A percentile compares a stretch with the other conserved stretches of the same genome.
Evolutionary conservation across 805 yeast genomes (phyloP).

Genomic region (Zygosaccharomyces lentus): DNA sequence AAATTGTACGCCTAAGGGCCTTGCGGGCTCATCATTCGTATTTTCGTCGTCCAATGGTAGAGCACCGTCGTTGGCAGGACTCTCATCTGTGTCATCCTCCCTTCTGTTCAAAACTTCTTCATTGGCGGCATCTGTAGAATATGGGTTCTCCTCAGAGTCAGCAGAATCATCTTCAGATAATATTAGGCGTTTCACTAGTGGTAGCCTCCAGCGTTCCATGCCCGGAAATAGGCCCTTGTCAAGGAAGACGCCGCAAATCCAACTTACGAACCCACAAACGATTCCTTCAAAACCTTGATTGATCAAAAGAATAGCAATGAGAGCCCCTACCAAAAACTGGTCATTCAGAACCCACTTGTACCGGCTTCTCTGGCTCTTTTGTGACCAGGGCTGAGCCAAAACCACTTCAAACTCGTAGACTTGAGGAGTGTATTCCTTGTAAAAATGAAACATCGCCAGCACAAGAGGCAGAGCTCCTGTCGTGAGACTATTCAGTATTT

Average conservation of each 20-base stretch:
- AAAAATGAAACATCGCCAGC: constrained; percentile 39
- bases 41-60: constrained; percentile 31
- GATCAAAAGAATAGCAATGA: constrained; percentile 37
- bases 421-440: constrained; percentile 40
- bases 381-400: constrained; percentile 31
- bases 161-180: constrained; percentile 10
- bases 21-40: constrained; percentile 54
- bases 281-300: constrained; percentile 42
- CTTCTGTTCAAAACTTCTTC: constrained; percentile 28
- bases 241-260: constrained; percentile 42
- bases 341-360: constrained; percentile 32
- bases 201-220: constrained; percentile 32
- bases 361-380: constrained; percentile 13
- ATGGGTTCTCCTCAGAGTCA: constrained; percentile 11
- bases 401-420: constrained; percentile 38
- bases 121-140: constrained; percentile 23
- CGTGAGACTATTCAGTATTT: constrained; percentile 40
- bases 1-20: constrained; percentile 58
- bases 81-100: constrained; percentile 18
- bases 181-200: constrained; percentile 24
- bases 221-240: constrained; percentile 45
- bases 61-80: constrained; percentile 11
- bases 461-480: constrained; percentile 43
- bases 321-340: constrained; percentile 33
- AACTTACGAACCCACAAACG: constrained; percentile 39